phyloP scores from a whole-genome alignment of 768 basidiomycete species.

The Suillus subluteus region DNA sequence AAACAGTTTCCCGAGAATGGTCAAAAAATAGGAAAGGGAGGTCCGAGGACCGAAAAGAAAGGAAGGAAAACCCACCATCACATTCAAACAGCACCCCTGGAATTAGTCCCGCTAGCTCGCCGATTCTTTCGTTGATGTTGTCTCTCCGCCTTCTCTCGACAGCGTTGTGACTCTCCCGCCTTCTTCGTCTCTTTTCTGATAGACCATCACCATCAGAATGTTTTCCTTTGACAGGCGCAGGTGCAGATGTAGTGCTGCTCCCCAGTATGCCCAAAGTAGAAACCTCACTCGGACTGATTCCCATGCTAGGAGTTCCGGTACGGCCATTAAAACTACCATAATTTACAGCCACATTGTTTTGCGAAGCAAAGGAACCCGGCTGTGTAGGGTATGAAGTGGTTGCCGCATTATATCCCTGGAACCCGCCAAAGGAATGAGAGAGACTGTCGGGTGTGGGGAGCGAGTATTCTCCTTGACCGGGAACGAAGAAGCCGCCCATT shows the following conservation, averaged over 20 bases:
- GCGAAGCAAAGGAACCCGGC: slow-evolving; percentile 36
- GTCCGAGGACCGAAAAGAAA: slow-evolving; percentile 7
- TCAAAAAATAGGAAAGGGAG: neutral
- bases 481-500: slow-evolving; percentile 38
- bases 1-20: neutral
- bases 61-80: slow-evolving; percentile 36
- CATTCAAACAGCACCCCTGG: slow-evolving; percentile 84
- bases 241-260: slow-evolving; percentile 17
- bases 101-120: slow-evolving; percentile 85
- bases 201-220: slow-evolving; percentile 29
- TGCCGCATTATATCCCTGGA: slow-evolving; percentile 38
- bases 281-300: slow-evolving; percentile 31
- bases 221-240: slow-evolving; percentile 19
- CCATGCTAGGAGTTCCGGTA: slow-evolving; percentile 22
- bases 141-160: slow-evolving; percentile 87
- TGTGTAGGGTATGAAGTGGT: slow-evolving; percentile 29
- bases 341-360: slow-evolving; percentile 16
- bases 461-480: slow-evolving; percentile 41
- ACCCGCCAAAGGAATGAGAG: slow-evolving; percentile 30
- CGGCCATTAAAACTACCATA: slow-evolving; percentile 13
- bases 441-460: slow-evolving; percentile 47
- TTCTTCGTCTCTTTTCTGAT: slow-evolving; percentile 77
- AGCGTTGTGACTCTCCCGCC: slow-evolving; percentile 89
- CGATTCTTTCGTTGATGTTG: slow-evolving; percentile 96
- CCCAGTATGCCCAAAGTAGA: slow-evolving; percentile 23